A percentile compares a stretch with the other conserved stretches of the same genome.
Evolutionary conservation across 352 stramenopile species (phyloP).

Genomic region (Aphanomyces stellatus): DNA sequence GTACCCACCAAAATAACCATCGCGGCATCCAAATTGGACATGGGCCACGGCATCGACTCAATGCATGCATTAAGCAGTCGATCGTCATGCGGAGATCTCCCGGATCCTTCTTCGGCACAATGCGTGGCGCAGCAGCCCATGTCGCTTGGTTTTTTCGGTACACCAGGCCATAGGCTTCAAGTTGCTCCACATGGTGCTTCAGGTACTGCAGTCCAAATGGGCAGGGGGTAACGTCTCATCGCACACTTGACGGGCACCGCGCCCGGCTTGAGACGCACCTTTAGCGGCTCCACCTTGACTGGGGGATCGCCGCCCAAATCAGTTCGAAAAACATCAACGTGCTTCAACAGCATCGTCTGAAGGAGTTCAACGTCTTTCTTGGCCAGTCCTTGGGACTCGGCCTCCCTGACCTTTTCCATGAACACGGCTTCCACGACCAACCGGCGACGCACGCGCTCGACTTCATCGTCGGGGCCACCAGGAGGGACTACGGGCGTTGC

Average conservation of each 20-base stretch:
- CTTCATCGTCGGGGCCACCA: neutral
- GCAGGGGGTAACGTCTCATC: slow-evolving; percentile 5
- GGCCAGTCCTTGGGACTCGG: neutral
- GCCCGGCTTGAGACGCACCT: slow-evolving; percentile 21
- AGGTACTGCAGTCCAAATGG: slow-evolving; percentile 19
- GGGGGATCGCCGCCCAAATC: slow-evolving; percentile 18
- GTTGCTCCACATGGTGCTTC: slow-evolving; percentile 10
- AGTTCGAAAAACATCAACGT: slow-evolving; percentile 12
- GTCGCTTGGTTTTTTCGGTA: slow-evolving; percentile 14
- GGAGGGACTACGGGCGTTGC: neutral
- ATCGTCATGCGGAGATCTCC: slow-evolving; percentile 23
- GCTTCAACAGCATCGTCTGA: neutral
- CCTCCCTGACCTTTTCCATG: neutral
- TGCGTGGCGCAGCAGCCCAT: slow-evolving; percentile 20
- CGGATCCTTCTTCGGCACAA: slow-evolving; percentile 23
- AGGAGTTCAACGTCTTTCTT: neutral
- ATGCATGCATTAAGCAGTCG: slow-evolving; percentile 24
- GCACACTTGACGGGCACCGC: slow-evolving; percentile 19
- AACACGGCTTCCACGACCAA: neutral
- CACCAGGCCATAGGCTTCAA: slow-evolving; percentile 13
- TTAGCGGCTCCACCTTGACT: slow-evolving; percentile 21
- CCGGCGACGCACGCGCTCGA: neutral
- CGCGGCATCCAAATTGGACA: slow-evolving; percentile 19
- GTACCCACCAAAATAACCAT: slow-evolving; percentile 10
- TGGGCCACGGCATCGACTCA: slow-evolving; percentile 23